These are phyloP conservation scores for Echinochloa phyllopogon DNA, from an alignment of 176 grass and related monocot species.

Conservation along the genomic window DNA sequence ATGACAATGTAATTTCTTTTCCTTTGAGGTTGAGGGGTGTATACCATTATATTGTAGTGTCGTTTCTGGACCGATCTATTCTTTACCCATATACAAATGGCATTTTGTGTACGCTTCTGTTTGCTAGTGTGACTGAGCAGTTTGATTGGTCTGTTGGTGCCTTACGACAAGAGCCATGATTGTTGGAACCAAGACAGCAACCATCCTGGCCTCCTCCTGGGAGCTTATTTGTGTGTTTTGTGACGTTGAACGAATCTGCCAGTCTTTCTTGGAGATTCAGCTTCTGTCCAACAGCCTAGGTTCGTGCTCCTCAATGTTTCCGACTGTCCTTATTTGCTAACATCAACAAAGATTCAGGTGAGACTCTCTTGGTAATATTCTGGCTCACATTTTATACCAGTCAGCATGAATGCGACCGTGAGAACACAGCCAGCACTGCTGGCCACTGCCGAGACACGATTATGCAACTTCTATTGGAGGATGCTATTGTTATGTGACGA, in stretches of 20 bases:
- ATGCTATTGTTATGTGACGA: background rate
- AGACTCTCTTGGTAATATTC: constrained; percentile 6
- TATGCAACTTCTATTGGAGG: background rate
- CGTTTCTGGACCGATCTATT: constrained; percentile 27
- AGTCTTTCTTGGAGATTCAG: constrained; percentile 44
- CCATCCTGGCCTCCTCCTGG: background rate
- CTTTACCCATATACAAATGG: constrained; percentile 24
- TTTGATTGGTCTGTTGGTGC: constrained; percentile 32
- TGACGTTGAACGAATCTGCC: background rate
- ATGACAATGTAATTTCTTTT: constrained; percentile 5
- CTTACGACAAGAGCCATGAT: constrained; percentile 11
- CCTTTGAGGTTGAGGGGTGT: background rate
- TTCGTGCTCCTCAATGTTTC: constrained; percentile 2
- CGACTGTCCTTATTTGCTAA: background rate
- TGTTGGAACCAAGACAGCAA: constrained; percentile 27
- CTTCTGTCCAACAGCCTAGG: background rate
- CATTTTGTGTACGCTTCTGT: constrained; percentile 1
- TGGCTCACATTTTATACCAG: background rate
- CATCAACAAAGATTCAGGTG: background rate
- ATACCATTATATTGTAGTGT: constrained; percentile 32
- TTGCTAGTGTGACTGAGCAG: background rate
- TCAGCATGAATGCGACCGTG: background rate
- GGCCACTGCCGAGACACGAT: background rate
- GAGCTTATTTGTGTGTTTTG: constrained; percentile 9
- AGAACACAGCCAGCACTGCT: background rate